A percentile compares a stretch with the other conserved stretches of the same genome.
These are phyloP conservation scores for Tylopilus subfusipes DNA, from an alignment of 768 basidiomycete genomes.

Conservation along the genomic window DNA sequence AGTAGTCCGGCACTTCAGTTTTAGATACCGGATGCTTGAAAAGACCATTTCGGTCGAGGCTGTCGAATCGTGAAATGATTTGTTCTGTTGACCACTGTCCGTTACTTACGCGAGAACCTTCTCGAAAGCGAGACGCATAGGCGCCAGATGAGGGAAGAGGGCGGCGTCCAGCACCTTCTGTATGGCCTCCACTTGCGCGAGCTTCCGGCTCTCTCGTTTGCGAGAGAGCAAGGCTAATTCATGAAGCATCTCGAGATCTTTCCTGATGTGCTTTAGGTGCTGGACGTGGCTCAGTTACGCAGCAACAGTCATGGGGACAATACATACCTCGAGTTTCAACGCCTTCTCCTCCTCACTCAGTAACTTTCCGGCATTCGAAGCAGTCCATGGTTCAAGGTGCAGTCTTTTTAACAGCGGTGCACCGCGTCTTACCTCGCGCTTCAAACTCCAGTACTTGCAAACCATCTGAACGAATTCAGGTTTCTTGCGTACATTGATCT, in stretches of 20 bases:
- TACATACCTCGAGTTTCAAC: constrained; percentile 74
- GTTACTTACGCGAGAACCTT: constrained; percentile 62
- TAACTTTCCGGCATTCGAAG: constrained; percentile 55
- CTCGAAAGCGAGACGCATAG: constrained; percentile 63
- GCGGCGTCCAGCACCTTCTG: constrained; percentile 59
- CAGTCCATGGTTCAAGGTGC: constrained; percentile 98
- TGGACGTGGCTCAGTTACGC: constrained; percentile 18
- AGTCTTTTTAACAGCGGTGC: constrained; percentile 90
- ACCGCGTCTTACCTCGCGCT: constrained; percentile 88
- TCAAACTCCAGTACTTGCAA: constrained; percentile 96
- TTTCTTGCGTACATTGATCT: constrained; percentile 71
- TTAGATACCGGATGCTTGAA: constrained; percentile 84
- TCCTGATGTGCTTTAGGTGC: constrained; percentile 60
- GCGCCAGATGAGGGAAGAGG: constrained; percentile 64
- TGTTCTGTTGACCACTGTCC: not conserved
- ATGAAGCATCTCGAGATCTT: constrained; percentile 74
- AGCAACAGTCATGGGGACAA: not conserved
- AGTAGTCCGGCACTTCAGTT: constrained; percentile 84
- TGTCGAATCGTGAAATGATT: constrained; percentile 32
- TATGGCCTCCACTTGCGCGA: constrained; percentile 61
- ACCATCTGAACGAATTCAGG: constrained; percentile 69
- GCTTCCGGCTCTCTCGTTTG: constrained; percentile 81
- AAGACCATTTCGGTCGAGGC: constrained; percentile 66
- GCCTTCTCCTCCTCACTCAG: constrained; percentile 81
- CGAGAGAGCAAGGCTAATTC: constrained; percentile 62